These are phyloP conservation scores for Plicaturopsis crispa DNA, from an alignment of 768 basidiomycete species.

Conservation along the genomic window DNA sequence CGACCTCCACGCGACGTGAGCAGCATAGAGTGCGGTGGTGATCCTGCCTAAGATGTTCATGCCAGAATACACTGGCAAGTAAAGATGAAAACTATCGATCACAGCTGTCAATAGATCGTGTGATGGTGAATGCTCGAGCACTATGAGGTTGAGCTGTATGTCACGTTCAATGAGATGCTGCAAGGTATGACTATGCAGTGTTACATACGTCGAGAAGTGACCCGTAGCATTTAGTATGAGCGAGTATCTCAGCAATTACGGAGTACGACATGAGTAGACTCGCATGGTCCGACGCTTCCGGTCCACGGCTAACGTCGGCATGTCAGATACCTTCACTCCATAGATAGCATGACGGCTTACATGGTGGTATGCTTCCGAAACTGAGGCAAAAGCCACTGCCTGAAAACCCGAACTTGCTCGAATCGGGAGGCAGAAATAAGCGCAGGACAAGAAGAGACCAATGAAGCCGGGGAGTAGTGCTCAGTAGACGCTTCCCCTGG, in stretches of 20 bases:
- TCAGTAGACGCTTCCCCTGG: slow-evolving; percentile 23
- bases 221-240: slow-evolving; percentile 54
- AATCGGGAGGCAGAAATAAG: slow-evolving; percentile 55
- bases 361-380: slow-evolving; percentile 44
- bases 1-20: slow-evolving; percentile 56
- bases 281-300: slow-evolving; percentile 23
- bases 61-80: slow-evolving; percentile 69
- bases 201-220: slow-evolving; percentile 58
- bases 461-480: slow-evolving; percentile 26
- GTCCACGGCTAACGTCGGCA: slow-evolving; percentile 10
- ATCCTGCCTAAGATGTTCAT: slow-evolving; percentile 58
- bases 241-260: slow-evolving; percentile 52
- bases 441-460: slow-evolving; percentile 35
- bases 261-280: slow-evolving; percentile 48
- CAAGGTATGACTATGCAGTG: neutral
- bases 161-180: slow-evolving; percentile 5
- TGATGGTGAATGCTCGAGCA: slow-evolving; percentile 46
- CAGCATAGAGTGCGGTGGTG: slow-evolving; percentile 48
- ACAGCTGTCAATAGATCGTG: slow-evolving; percentile 50
- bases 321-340: slow-evolving; percentile 1
- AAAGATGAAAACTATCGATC: slow-evolving; percentile 66
- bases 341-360: slow-evolving; percentile 25
- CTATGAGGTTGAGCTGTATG: slow-evolving; percentile 43
- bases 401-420: slow-evolving; percentile 66
- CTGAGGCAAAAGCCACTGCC: slow-evolving; percentile 70